Percentiles rank a stretch among this genome's conserved stretches.
These are phyloP conservation scores for Solanum arcanum DNA, from an alignment of 257 asterid species.

Conservation along the genomic window DNA sequence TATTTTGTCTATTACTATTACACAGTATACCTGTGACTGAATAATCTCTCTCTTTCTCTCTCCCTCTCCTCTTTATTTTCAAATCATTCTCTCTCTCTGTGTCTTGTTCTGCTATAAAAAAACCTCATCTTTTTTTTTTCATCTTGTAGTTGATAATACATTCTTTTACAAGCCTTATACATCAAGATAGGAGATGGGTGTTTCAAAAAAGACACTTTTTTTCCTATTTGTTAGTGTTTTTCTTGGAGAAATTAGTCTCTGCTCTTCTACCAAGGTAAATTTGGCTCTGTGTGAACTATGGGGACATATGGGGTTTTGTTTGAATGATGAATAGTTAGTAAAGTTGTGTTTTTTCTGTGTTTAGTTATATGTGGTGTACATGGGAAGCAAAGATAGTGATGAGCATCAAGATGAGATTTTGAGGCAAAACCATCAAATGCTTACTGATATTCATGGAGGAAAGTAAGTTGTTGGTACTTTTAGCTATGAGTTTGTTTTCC, in stretches of 20 bases:
- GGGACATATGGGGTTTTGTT: background rate
- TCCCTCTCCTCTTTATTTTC: conserved; percentile 5
- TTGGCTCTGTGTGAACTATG: background rate
- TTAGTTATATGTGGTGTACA: conserved; percentile 90
- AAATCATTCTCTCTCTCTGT: conserved; percentile 1
- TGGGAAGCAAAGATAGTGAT: conserved; percentile 65
- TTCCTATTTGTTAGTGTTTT: conserved; percentile 22
- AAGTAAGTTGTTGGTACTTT: conserved; percentile 30
- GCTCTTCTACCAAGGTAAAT: conserved; percentile 62
- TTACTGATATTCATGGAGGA: conserved; percentile 61
- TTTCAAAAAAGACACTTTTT: conserved; percentile 12
- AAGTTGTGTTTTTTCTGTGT: background rate
- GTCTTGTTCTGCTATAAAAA: background rate
- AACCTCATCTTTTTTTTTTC: conserved; percentile 1
- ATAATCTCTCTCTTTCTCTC: background rate
- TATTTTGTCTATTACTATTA: background rate
- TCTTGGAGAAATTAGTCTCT: conserved; percentile 26
- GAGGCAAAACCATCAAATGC: conserved; percentile 68
- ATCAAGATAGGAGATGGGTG: conserved; percentile 30
- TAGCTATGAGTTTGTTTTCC: background rate
- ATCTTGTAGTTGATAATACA: background rate
- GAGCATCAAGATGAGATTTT: conserved; percentile 63
- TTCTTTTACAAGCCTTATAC: background rate
- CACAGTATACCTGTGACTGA: conserved; percentile 2
- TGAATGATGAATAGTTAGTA: background rate